phyloP scores from a whole-genome alignment of 768 basidiomycete species.

The Wakefieldia striispora region DNA sequence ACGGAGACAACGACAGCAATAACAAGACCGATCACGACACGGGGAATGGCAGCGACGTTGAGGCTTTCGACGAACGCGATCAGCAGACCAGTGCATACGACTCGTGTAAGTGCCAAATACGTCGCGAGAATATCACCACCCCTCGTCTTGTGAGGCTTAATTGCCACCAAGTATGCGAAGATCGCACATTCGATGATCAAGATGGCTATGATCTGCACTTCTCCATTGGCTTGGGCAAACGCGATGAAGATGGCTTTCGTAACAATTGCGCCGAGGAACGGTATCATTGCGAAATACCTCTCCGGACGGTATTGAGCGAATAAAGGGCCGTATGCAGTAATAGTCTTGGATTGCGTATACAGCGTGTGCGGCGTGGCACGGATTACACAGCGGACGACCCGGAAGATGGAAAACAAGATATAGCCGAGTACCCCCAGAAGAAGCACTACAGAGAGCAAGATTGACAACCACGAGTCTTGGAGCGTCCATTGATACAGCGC shows the following conservation, averaged over 20 bases:
- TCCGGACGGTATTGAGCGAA: slow-evolving; percentile 63
- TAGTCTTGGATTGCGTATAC: slow-evolving; percentile 33
- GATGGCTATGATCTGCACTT: slow-evolving; percentile 66
- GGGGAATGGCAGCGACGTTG: slow-evolving; percentile 67
- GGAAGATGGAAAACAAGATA: slow-evolving; percentile 49
- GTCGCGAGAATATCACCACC: slow-evolving; percentile 69
- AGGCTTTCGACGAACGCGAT: slow-evolving; percentile 74
- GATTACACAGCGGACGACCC: slow-evolving; percentile 48
- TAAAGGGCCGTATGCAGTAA: slow-evolving; percentile 53
- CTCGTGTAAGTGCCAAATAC: slow-evolving; percentile 64
- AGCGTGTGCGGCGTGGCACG: slow-evolving; percentile 39
- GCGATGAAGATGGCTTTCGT: slow-evolving; percentile 73
- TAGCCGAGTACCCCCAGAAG: slow-evolving; percentile 51
- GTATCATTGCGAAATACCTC: slow-evolving; percentile 67
- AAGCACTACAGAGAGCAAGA: slow-evolving; percentile 71
- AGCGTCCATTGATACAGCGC: slow-evolving; percentile 90
- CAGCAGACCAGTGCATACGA: slow-evolving; percentile 68
- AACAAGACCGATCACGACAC: slow-evolving; percentile 78
- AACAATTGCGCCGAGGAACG: slow-evolving; percentile 55
- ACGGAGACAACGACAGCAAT: slow-evolving; percentile 70
- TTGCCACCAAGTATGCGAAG: slow-evolving; percentile 47
- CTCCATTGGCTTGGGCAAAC: slow-evolving; percentile 57
- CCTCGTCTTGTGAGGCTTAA: slow-evolving; percentile 65
- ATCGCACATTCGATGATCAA: slow-evolving; percentile 66
- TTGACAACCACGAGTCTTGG: slow-evolving; percentile 83